These are phyloP conservation scores for Seiridium cupressi DNA, from an alignment of 2,329 filamentous ascomycete species.

Conservation along the genomic window DNA sequence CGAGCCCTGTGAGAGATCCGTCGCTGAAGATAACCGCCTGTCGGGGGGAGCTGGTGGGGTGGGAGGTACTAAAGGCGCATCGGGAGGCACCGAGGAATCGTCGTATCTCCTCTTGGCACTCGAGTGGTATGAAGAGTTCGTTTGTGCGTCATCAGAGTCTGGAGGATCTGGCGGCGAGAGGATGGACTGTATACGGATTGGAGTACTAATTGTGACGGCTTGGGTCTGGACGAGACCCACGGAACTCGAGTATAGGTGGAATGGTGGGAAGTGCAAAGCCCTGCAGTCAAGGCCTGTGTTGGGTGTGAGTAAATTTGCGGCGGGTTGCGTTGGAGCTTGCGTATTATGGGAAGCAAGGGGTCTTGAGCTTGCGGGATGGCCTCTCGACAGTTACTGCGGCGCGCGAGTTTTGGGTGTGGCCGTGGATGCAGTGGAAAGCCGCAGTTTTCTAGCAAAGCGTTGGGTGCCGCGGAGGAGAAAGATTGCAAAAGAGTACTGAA, in stretches of 20 bases:
- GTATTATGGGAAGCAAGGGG: too few species aligned
- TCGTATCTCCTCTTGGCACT: slow-evolving; percentile 35
- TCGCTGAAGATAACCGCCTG: slow-evolving; percentile 21
- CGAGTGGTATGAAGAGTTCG: slow-evolving; percentile 26
- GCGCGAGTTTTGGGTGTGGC: too few species aligned
- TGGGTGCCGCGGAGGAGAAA: too few species aligned
- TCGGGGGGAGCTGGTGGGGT: slow-evolving; percentile 22
- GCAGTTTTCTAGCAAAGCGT: too few species aligned
- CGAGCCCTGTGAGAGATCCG: slow-evolving; percentile 19
- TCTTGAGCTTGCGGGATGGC: too few species aligned
- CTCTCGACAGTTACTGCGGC: too few species aligned
- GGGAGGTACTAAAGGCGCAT: slow-evolving; percentile 25
- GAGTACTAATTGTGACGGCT: slow-evolving; percentile 49
- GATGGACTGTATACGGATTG: slow-evolving; percentile 50
- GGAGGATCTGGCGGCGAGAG: slow-evolving; percentile 43
- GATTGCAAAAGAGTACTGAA: too few species aligned
- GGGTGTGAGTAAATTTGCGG: background rate
- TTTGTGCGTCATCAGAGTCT: slow-evolving; percentile 35
- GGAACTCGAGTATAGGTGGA: slow-evolving; percentile 13
- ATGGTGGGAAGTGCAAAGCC: slow-evolving; percentile 11
- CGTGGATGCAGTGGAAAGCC: too few species aligned
- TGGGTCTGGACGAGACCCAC: slow-evolving; percentile 37
- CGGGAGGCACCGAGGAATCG: slow-evolving; percentile 30
- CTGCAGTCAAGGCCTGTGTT: background rate
- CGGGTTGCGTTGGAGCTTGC: too few species aligned